phyloP scores from a whole-genome alignment of 768 basidiomycete genomes.

The Dacryopinax primogenitus region DNA sequence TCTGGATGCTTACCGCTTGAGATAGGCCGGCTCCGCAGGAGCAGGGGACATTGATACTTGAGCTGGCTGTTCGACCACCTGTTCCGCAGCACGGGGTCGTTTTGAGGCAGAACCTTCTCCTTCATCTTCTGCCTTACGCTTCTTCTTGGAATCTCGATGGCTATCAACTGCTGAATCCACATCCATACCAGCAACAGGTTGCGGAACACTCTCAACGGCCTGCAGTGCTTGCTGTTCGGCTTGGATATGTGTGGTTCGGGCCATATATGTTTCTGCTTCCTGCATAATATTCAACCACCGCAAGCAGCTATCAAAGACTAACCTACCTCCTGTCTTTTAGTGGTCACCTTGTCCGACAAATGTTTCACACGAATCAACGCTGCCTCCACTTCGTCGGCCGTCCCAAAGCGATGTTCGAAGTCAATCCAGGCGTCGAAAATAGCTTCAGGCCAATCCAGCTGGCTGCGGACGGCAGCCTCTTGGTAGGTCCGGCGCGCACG shows the following conservation, averaged over 20 bases:
- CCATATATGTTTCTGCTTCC: slow-evolving; percentile 9
- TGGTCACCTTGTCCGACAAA: neutral
- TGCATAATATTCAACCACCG: neutral
- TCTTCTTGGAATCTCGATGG: slow-evolving; percentile 12
- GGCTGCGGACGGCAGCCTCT: slow-evolving; percentile 50
- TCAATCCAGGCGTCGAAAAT: slow-evolving; percentile 79
- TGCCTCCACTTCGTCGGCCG: slow-evolving; percentile 49
- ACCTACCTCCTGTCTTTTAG: slow-evolving; percentile 6
- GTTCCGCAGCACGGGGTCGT: slow-evolving; percentile 1
- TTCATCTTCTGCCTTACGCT: slow-evolving; percentile 21
- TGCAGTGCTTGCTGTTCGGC: slow-evolving; percentile 3
- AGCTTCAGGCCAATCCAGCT: slow-evolving; percentile 87
- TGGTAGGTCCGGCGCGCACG: slow-evolving; percentile 55
- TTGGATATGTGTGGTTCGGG: slow-evolving; percentile 7
- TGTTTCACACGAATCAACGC: slow-evolving; percentile 3
- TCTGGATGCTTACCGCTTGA: slow-evolving; percentile 12
- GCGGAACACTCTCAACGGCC: neutral
- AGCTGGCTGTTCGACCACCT: neutral
- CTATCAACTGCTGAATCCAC: slow-evolving; percentile 9
- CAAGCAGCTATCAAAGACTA: neutral
- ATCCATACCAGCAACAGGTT: slow-evolving; percentile 10
- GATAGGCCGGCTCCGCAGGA: neutral
- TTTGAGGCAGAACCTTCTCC: neutral
- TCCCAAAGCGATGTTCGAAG: slow-evolving; percentile 80
- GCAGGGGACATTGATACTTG: neutral